Base-by-base conservation (phyloP, 2,329 filamentous ascomycete genomes). In the Calonectria hawksworthii region DNA sequence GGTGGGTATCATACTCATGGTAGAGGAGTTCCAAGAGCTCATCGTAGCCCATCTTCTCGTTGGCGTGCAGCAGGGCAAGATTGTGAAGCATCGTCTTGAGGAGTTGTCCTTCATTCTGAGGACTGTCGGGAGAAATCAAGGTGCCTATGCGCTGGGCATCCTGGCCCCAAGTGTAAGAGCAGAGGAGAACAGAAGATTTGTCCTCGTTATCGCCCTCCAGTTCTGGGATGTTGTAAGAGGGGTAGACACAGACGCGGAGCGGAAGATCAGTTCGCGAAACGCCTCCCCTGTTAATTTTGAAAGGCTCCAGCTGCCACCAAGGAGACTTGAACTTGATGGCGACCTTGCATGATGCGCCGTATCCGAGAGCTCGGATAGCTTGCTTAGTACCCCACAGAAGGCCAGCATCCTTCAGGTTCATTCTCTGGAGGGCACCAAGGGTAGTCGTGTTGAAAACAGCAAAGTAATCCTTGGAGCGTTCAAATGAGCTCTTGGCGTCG, bases 291-390 rank as follows among this genome's bases (percentile, higher is more conserved):
- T 16, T 69, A 8, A 80, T 79, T 1, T 69, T 56, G 18, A 77
- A 76, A 0, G 70, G 70, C 0, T 30, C 41, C 7, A 71, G 10
- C 23, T 77, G 73, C 78, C 78, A 81, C 82, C 81, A 84, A 0
- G 82, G 74, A 0, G 78, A 76, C 64, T 82, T 80, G 68, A 87
- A 87, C 47, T 84, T 85, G 28, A 84, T 77, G 0, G 73, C 83
- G 2, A 84, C 80, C 56, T 84, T 84, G 2, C 75, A 75, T 0
- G 82, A 79, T 0, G 80, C 79, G 3, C 83, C 82, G 11, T 84
- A 83, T 5, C 80, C 80, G 16, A 84, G 73, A 6, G 78, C 76
- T 9, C 83, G 78, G 4, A 84, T 84, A 0, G 83, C 83, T 2
- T 77, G 77, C 44, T 83, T 83, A 0, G 80, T 79, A 1, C 77